Percentiles rank a stretch among this genome's conserved stretches.
Evolutionary conservation across 2,329 filamentous ascomycete species (phyloP).

Genomic region (Domatiomyces globalis): DNA sequence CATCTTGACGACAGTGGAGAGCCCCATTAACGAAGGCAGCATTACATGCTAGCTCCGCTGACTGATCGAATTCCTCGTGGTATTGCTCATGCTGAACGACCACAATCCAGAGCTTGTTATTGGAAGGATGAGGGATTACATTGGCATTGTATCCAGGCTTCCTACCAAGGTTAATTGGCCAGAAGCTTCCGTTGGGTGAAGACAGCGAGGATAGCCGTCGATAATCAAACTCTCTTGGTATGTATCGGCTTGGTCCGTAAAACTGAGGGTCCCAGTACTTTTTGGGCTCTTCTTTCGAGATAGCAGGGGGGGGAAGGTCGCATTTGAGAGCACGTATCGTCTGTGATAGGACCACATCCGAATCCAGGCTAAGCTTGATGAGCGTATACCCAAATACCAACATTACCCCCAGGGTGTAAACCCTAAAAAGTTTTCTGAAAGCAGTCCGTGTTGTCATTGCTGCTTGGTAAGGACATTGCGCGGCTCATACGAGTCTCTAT

Average conservation of each 20-base stretch:
- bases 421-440: not conserved
- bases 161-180: constrained; percentile 34
- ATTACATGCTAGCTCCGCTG: constrained; percentile 35
- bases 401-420: not conserved
- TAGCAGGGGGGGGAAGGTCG: not conserved
- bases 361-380: not conserved
- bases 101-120: constrained; percentile 36
- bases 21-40: constrained; percentile 29
- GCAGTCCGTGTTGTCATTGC: not conserved
- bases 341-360: not conserved
- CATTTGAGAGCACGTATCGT: not conserved
- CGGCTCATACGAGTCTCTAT: not conserved
- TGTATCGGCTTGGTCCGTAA: not conserved
- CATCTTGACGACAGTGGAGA: constrained; percentile 1
- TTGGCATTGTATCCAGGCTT: constrained; percentile 38
- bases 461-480: not conserved
- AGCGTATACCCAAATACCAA: not conserved
- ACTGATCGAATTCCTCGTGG: constrained; percentile 13
- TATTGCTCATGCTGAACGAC: constrained; percentile 33
- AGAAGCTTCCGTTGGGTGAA: constrained; percentile 34
- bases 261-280: not conserved
- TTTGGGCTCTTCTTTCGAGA: no score
- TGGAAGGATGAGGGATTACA: constrained; percentile 40
- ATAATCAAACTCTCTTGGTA: constrained; percentile 1
- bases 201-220: constrained; percentile 33